Evolutionary conservation across 75 land plant species (phyloP).

Genomic region (Pseudotsuga menziesii): DNA sequence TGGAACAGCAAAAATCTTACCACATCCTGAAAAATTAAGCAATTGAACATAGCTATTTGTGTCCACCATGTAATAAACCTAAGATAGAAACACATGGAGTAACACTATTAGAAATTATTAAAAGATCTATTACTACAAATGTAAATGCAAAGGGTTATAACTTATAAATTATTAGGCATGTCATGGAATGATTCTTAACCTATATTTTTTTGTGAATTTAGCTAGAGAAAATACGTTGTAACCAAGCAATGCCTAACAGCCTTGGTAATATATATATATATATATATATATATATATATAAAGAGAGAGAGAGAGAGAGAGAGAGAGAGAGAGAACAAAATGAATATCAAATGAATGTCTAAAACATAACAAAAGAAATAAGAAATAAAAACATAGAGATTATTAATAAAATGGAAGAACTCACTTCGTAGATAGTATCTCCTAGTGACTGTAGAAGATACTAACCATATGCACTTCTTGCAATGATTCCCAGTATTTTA

Average conservation of each 20-base stretch:
- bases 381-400: too few species aligned
- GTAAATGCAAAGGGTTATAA: background rate
- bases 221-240: background rate
- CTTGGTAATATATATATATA: background rate
- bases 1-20: slow-evolving; percentile 24
- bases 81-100: background rate
- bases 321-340: too few species aligned
- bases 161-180: background rate
- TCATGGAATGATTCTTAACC: background rate
- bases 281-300: too few species aligned
- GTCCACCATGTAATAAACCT: slow-evolving; percentile 96
- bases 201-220: background rate
- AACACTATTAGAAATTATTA: slow-evolving; percentile 6
- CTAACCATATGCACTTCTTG: background rate
- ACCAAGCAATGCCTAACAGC: background rate
- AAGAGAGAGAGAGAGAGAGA: too few species aligned
- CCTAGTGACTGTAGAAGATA: too few species aligned
- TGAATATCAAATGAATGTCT: too few species aligned
- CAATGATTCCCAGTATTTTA: background rate
- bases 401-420: too few species aligned
- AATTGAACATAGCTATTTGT: slow-evolving; percentile 42
- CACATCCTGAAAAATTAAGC: slow-evolving; percentile 86
- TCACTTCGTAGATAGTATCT: too few species aligned
- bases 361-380: too few species aligned
- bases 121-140: background rate